Conservation (phyloP, 257 asterid species). For the Solanum clarkiae region DNA sequence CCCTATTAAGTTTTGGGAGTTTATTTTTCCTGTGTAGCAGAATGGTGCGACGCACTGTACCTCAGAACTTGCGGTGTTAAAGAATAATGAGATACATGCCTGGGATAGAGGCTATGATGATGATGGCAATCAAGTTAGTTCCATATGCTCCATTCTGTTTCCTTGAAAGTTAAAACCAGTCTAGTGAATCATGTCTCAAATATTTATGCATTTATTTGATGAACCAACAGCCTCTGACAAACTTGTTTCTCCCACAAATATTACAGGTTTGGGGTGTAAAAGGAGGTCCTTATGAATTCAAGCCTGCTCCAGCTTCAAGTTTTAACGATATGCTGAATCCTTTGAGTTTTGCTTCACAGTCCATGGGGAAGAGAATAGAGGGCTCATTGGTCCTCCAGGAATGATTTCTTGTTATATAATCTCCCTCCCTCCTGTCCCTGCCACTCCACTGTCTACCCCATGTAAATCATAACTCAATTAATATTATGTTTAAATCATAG, state of each 20-base stretch:
- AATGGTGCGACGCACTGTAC: conserved; percentile 30
- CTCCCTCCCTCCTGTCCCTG: neutral
- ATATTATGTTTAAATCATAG: neutral
- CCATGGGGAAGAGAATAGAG: conserved; percentile 40
- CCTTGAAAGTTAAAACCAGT: neutral
- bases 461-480: conserved; percentile 16
- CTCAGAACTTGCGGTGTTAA: conserved; percentile 50
- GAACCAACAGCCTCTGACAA: neutral
- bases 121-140: conserved; percentile 69
- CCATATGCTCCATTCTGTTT: neutral
- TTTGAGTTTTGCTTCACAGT: conserved; percentile 35
- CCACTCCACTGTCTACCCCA: neutral
- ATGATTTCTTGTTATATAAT: conserved; percentile 11
- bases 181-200: neutral
- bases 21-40: conserved; percentile 9
- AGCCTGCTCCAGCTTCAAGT: conserved; percentile 78
- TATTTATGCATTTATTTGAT: neutral
- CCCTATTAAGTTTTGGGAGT: neutral
- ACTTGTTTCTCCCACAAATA: neutral
- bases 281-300: conserved; percentile 84
- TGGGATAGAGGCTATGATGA: conserved; percentile 91
- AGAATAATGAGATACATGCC: conserved; percentile 76
- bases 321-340: conserved; percentile 42
- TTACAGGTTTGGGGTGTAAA: conserved; percentile 91
- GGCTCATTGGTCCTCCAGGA: conserved; percentile 70